phyloP scores from a whole-genome alignment of 2,329 filamentous ascomycete species.

The Trichoderma sp. region DNA sequence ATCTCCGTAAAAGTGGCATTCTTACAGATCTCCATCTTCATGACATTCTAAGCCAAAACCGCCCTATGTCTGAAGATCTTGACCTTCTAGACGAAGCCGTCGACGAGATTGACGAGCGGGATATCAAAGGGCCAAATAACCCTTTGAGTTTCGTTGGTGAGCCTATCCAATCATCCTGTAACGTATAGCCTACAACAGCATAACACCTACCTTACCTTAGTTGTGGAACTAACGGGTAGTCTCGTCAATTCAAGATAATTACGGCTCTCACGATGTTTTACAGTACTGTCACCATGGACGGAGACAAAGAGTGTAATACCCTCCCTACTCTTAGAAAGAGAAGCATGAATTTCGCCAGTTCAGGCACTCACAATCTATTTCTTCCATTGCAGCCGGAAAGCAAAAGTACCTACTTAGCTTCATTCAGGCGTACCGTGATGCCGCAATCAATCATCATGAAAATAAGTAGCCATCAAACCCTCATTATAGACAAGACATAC shows the following conservation, averaged over 20 bases:
- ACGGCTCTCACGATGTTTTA: no score
- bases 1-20: neutral
- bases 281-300: no score
- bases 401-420: neutral
- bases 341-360: neutral
- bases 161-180: no score
- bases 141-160: no score
- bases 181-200: neutral
- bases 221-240: neutral
- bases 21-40: neutral
- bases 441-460: neutral
- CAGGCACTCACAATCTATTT: neutral
- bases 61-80: neutral
- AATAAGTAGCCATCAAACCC: slow-evolving; percentile 11
- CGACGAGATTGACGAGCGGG: no score
- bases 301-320: neutral
- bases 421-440: neutral
- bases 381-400: neutral
- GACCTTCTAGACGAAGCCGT: neutral
- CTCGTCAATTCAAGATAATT: no score
- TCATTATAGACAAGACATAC: slow-evolving; percentile 21
- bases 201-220: neutral
- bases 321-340: neutral
- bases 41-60: neutral
- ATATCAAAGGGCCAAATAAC: no score